Percentiles rank a stretch among this genome's conserved stretches.
Evolutionary conservation across 202 grass and related monocot species (phyloP).

Genomic region (Zizania palustris): DNA sequence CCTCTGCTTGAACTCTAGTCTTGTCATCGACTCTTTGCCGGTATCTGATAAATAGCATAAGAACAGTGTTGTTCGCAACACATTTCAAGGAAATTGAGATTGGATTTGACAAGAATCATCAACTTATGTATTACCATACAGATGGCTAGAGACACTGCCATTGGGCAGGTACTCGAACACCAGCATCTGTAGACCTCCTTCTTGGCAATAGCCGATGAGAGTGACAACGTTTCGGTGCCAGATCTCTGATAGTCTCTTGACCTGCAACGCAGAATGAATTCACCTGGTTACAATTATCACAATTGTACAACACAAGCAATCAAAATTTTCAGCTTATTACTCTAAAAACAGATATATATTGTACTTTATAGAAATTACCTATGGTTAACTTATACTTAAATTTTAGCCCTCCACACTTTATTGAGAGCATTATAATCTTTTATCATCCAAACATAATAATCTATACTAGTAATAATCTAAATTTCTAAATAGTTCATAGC

Average conservation of each 20-base stretch:
- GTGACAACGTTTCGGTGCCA: conserved; percentile 86
- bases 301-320: too few species aligned
- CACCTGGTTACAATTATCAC: background rate
- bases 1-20: conserved; percentile 96
- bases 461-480: too few species aligned
- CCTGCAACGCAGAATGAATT: conserved; percentile 39
- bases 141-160: conserved; percentile 72
- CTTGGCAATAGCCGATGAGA: conserved; percentile 83
- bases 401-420: too few species aligned
- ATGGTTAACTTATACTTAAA: too few species aligned
- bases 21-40: conserved; percentile 59
- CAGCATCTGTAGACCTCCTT: conserved; percentile 81
- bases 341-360: too few species aligned
- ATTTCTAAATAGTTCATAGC: too few species aligned
- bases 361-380: too few species aligned
- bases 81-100: background rate
- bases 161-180: conserved; percentile 91
- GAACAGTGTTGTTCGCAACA: background rate
- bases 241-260: conserved; percentile 68
- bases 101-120: background rate
- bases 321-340: too few species aligned
- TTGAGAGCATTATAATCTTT: too few species aligned
- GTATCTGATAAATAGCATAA: conserved; percentile 40
- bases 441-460: too few species aligned
- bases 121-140: conserved; percentile 62